Evolutionary conservation across 2,329 filamentous ascomycete species (phyloP).

Genomic region (Hypoxylon rubiginosum): DNA sequence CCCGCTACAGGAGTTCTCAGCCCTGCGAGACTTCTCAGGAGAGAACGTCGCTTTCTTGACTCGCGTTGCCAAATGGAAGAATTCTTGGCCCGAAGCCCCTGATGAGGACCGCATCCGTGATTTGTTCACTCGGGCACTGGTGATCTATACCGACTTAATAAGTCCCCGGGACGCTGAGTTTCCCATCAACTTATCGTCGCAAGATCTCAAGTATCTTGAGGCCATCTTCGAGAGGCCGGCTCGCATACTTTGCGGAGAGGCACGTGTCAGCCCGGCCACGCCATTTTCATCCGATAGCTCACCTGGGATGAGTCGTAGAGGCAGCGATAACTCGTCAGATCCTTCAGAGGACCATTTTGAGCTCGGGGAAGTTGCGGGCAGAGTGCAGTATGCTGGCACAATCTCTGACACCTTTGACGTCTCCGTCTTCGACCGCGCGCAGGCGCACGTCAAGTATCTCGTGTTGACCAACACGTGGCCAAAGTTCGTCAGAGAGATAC

Average conservation of each 20-base stretch:
- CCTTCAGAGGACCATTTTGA: conserved; percentile 27
- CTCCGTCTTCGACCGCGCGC: conserved; percentile 69
- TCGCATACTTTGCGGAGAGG: conserved; percentile 59
- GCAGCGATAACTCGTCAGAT: conserved; percentile 14
- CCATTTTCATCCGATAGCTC: conserved; percentile 55
- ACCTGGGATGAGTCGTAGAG: background rate
- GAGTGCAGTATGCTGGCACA: conserved; percentile 52
- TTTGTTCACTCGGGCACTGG: conserved; percentile 69
- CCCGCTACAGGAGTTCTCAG: conserved; percentile 74
- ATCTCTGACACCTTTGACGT: conserved; percentile 64
- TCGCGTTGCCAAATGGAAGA: conserved; percentile 69
- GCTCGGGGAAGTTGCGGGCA: conserved; percentile 31
- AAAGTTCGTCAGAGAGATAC: conserved; percentile 62
- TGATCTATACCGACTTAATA: conserved; percentile 73
- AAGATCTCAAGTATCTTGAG: conserved; percentile 67
- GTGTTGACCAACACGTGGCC: conserved; percentile 78
- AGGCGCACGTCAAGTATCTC: conserved; percentile 73
- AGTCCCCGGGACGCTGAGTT: conserved; percentile 73
- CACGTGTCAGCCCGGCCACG: conserved; percentile 57
- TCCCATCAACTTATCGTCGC: conserved; percentile 74
- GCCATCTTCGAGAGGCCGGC: conserved; percentile 69
- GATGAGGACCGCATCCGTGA: conserved; percentile 56
- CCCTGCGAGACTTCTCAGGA: conserved; percentile 75
- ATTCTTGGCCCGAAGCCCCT: conserved; percentile 47
- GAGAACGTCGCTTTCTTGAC: conserved; percentile 78